These are phyloP conservation scores for Gaertneriomyces sp. DNA, from an alignment of 192 early-diverging fungal species.

Conservation along the genomic window DNA sequence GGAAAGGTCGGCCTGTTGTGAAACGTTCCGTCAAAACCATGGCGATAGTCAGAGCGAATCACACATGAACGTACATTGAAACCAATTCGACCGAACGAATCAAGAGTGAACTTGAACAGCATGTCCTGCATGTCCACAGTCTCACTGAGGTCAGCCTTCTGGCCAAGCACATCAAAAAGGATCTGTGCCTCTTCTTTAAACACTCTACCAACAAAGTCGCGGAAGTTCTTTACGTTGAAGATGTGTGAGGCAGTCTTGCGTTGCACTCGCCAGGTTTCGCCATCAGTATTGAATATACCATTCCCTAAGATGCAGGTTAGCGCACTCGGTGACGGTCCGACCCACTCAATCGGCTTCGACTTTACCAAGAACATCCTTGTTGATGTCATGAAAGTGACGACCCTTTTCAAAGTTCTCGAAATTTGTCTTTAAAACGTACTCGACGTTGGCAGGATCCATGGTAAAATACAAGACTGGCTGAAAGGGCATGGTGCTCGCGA, in stretches of 20 bases:
- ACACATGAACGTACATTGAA: conserved; percentile 15
- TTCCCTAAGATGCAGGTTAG: conserved; percentile 1
- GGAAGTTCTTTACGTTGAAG: conserved; percentile 45
- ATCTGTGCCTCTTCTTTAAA: conserved; percentile 31
- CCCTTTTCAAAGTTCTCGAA: conserved; percentile 39
- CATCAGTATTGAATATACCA: conserved; percentile 72
- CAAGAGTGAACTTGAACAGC: conserved; percentile 40
- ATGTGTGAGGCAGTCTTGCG: conserved; percentile 51
- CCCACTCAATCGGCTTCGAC: no score
- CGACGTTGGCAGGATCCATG: conserved; percentile 29
- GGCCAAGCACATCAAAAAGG: conserved; percentile 4
- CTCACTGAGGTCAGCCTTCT: conserved; percentile 18
- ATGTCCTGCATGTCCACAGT: conserved; percentile 35
- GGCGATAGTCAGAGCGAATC: not conserved
- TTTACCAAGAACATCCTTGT: conserved; percentile 53
- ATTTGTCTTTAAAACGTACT: conserved; percentile 35
- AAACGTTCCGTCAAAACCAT: no score
- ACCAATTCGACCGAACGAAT: conserved; percentile 34
- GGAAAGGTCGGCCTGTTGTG: not conserved
- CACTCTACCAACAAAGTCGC: conserved; percentile 29
- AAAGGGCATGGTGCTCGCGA: conserved; percentile 3
- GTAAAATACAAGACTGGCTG: not conserved
- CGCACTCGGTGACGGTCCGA: no score
- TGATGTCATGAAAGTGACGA: conserved; percentile 10
- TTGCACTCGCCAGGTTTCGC: conserved; percentile 59